Evolutionary conservation across 2,329 filamentous ascomycete species (phyloP), one percentile per base, ranked within the genome.

Genomic region (Fusarium coicis): DNA sequence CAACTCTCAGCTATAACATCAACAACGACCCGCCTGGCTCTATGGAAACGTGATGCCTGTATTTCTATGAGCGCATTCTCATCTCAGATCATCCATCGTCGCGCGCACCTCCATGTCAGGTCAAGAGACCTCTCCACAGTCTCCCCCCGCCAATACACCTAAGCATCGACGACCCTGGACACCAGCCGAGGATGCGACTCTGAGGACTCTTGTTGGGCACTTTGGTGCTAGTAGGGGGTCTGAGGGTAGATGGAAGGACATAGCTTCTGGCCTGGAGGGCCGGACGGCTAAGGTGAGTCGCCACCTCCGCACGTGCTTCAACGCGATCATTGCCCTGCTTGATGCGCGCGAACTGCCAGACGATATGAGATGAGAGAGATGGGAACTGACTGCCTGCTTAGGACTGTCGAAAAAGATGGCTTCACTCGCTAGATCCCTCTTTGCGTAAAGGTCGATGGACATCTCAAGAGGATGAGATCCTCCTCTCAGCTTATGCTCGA

Each of bases 391-490:
- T 30, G 7, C 2, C 2, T 8, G 1, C 21, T 2, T 19, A 79
- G 76, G 78, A 79, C 42, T 79, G 78, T 36, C 71, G 78, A 5
- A 79, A 79, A 68, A 73, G 78, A 40, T 79, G 78, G 78, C 78
- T 79, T 70, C 78, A 79, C 54, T 79, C 78, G 14, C 69, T 79
- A 10, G 76, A 79, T 28, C 78, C 78, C 5, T 79, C 78, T 2
- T 43, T 79, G 18, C 71, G 78, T 10, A 79, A 79, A 28, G 78
- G 78, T 7, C 54, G 77, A 47, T 79, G 78, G 78, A 79, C 78
- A 14, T 70, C 71, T 50, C 74, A 79, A 23, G 78, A 79, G 28
- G 78, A 79, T 62, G 76, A 78, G 42, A 75, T 77, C 34, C 59
- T 79, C 3, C 72, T 79, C n/a, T 76, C 72, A 28, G 78, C 78